Evolutionary conservation across 306 rosid genomes (phyloP), one percentile per base, ranked within the genome.

Genomic region (Dalbergia cultrata): DNA sequence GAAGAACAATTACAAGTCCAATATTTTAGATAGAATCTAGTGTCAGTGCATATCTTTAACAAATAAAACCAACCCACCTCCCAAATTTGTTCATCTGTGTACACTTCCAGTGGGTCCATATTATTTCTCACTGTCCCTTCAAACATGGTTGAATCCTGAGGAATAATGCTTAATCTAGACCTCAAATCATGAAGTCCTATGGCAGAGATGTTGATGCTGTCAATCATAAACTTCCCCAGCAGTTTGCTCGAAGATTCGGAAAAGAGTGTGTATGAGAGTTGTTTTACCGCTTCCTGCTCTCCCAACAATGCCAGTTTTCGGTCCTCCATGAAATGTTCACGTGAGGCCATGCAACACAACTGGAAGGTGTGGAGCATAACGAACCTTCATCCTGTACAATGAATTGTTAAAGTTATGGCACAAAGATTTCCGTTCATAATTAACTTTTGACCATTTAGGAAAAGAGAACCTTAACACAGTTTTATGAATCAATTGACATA

Each of bases 111-210:
- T 0, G 93, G 93, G 33, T 87, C 93, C 37, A 89, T 35, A 33
- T 89, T 89, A 75, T 76, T 89, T 81, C 90, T 81, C 11, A 87
- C 62, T 1, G 87, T 88, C 31, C 91, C 94, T 84, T 85, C 88
- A 49, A 81, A 88, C 89, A 87, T 86, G 67, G 90, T 86, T 49
- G 92, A 91, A 60, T 87, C 91, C 54, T 88, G 91, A 66, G 94
- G 92, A 72, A 90, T 88, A 26, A 90, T 90, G 67, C 91, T 87
- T 0, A 90, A 77, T 49, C 89, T 80, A 9, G 87, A 86, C 84
- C 90, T 74, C 76, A 88, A 75, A 87, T 90, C 92, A 53, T 87
- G 86, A 39, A 85, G 83, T 59, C 90, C 90, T 70, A 87, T 86
- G 2, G 69, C 83, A 17, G 85, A 72, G 19, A 88, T 85, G 67